Evolutionary conservation across 2,329 filamentous ascomycete species (phyloP), one percentile per base, ranked within the genome.

Genomic region (Neodidymelliopsis sp.): DNA sequence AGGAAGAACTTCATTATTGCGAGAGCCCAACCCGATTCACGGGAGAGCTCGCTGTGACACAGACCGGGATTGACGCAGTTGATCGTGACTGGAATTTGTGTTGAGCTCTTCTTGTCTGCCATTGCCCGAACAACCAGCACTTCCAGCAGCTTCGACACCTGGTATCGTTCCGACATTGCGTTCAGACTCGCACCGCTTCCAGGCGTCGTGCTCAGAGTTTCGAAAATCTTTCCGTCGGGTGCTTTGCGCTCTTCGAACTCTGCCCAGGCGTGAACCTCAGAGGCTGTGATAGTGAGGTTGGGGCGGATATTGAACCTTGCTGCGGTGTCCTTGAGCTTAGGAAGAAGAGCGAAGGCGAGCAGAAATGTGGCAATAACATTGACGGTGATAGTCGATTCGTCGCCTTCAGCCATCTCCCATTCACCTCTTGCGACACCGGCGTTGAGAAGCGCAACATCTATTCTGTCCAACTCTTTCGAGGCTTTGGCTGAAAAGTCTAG

Each of bases 361-460:
- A 84, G 66, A 7, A 76, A 72, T 1, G 81, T 84, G 1, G 79
- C 35, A 6, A 52, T 45, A 4, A 79, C 73, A 57, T 85, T 85
- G 49, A 83, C 78, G 56, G 84, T 79, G 9, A 85, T 56, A 0
- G 70, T 77, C n/a, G 42, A 42, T 50, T 75, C 72, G 47, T 62
- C 62, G 8, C 61, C 68, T 41, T 71, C 59, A 2, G 38, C 35
- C 5, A 50, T 35, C 9, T 55, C 36, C 48, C 56, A 72, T 9
- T 54, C 38, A 1, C 41, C 29, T 8, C 39, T 42, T 4, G 51
- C 53, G 1, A 73, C 53, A 6, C 69, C 73, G 1, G 73, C 72
- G 39, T 75, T 75, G 10, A 65, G 47, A 3, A 73, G 41, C 1
- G 62, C 59, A 13, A 67, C 57, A 39, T 74, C 70, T 11, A 74